Percentiles rank a stretch among this genome's conserved stretches.
phyloP scores from a whole-genome alignment of 805 yeast genomes.

The Clavispora vitiphila region DNA sequence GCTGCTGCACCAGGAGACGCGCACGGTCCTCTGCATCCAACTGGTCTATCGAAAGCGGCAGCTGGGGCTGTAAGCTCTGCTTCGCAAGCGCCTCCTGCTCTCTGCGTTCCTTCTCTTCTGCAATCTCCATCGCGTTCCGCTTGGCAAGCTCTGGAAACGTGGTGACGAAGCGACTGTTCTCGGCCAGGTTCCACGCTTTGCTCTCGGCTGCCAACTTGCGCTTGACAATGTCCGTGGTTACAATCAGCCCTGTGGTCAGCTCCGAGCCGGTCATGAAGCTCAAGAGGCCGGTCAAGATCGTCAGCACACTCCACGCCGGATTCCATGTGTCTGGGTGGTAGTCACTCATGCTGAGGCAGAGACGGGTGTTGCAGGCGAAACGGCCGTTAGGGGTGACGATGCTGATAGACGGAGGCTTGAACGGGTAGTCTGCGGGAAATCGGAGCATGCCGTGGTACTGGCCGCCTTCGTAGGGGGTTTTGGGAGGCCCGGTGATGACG shows the following conservation, averaged over 20 bases:
- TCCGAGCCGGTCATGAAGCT: constrained; percentile 92
- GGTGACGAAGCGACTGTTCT: constrained; percentile 51
- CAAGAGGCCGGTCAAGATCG: constrained; percentile 79
- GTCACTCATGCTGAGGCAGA: constrained; percentile 91
- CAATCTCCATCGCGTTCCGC: constrained; percentile 33
- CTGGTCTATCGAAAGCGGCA: constrained; percentile 29
- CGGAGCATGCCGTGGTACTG: constrained; percentile 86
- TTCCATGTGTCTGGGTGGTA: constrained; percentile 95
- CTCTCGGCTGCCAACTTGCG: constrained; percentile 54
- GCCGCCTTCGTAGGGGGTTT: constrained; percentile 80
- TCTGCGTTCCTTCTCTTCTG: constrained; percentile 15
- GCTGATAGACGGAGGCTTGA: constrained; percentile 84
- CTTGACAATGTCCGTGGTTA: constrained; percentile 56
- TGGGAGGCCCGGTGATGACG: constrained; percentile 86
- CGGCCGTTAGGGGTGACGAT: constrained; percentile 91
- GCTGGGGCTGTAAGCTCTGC: constrained; percentile 4
- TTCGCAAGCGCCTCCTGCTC: constrained; percentile 6
- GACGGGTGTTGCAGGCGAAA: constrained; percentile 71
- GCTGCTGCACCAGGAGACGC: constrained; percentile 19
- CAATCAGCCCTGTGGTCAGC: constrained; percentile 76
- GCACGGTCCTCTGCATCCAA: constrained; percentile 70
- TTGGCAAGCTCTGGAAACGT: constrained; percentile 68
- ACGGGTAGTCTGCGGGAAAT: constrained; percentile 84
- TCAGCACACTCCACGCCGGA: constrained; percentile 92
- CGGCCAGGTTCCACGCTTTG: constrained; percentile 51